Base-by-base conservation (phyloP, 768 basidiomycete genomes). In the Mycena polygramma region DNA sequence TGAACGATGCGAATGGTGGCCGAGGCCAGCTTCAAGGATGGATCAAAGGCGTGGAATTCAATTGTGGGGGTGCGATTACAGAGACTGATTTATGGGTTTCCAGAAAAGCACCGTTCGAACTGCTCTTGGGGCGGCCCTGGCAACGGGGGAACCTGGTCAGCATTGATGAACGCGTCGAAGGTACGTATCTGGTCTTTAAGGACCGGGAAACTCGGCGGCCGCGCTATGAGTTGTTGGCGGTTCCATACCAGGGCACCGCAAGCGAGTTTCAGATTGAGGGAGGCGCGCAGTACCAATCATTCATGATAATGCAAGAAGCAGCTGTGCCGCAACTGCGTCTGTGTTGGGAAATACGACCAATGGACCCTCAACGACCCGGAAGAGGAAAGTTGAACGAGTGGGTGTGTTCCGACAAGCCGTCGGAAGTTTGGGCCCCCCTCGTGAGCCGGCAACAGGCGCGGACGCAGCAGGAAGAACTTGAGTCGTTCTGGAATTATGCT, bases 1-100 rank as follows among this genome's bases (percentile, higher is more conserved):
- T 80, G 75, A 66, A 63, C 45, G 79, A 82, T 57, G 79, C 78
- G 1, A 81, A 79, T 66, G 79, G 79, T 2, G 76, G 75, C 5
- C 59, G 70, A 48, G 73, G 75, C 0, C 48, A 66, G 4, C 60
- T 78, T 13, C 53, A 60, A 52, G 79, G 79, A 14, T 60, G 75
- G 37, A 70, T 77, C 7, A 11, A 59, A 14, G 57, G 69, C 22
- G 76, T 78, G 5, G 71, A 72, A 6, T 51, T 81, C 0, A 57
- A 37, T 7, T 75, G 76, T 43, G 78, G 80, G 59, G 65, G 43
- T 7, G 63, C 79, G 0, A 26, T 10, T 0, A 79, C 79, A 0
- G 15, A 13, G 4, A 75, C 78, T 0, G 73, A 76, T 46, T 19
- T 81, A 4, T 79, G 69, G 57, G 69, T 80, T 0, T 62, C 67